A percentile compares a stretch with the other conserved stretches of the same genome.
Conservation (phyloP, 139 green algal genomes). For the Chlorella sp. region DNA sequence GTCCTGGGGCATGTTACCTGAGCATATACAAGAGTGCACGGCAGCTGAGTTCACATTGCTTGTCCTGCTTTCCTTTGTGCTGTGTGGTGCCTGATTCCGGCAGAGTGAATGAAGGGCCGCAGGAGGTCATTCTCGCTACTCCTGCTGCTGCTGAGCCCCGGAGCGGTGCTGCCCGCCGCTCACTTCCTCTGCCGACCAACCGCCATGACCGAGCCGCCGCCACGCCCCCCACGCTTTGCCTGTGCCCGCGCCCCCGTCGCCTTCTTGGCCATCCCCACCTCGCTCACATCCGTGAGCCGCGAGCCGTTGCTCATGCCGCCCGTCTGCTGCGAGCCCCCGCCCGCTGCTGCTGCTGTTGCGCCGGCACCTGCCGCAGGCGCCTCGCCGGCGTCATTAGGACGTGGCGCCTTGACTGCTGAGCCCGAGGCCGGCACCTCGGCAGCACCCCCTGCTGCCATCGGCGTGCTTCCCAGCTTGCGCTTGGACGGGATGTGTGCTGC, state of each 20-base stretch:
- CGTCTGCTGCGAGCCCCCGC: not conserved
- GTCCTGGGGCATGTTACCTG: too few species aligned
- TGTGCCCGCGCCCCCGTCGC: not conserved
- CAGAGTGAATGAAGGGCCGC: too few species aligned
- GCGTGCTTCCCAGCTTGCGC: slow-evolving; percentile 6
- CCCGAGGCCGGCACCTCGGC: not conserved
- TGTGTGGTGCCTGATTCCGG: too few species aligned
- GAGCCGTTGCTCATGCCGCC: not conserved
- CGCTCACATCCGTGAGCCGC: not conserved
- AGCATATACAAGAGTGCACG: too few species aligned
- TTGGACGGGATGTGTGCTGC: slow-evolving; percentile 3
- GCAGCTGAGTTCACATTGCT: too few species aligned
- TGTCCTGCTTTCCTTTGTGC: too few species aligned
- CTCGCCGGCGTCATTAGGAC: not conserved
- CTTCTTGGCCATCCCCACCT: not conserved
- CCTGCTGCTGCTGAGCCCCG: too few species aligned
- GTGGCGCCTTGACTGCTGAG: slow-evolving; percentile 12
- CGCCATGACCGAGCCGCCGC: not conserved
- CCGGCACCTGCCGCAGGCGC: not conserved
- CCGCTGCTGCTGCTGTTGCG: slow-evolving; percentile 12
- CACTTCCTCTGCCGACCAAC: too few species aligned
- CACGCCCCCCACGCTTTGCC: not conserved
- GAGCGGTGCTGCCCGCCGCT: too few species aligned
- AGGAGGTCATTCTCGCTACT: too few species aligned
- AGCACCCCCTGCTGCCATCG: not conserved